Evolutionary conservation across 2,329 filamentous ascomycete genomes (phyloP).

Genomic region (Corinectria fuckeliana): DNA sequence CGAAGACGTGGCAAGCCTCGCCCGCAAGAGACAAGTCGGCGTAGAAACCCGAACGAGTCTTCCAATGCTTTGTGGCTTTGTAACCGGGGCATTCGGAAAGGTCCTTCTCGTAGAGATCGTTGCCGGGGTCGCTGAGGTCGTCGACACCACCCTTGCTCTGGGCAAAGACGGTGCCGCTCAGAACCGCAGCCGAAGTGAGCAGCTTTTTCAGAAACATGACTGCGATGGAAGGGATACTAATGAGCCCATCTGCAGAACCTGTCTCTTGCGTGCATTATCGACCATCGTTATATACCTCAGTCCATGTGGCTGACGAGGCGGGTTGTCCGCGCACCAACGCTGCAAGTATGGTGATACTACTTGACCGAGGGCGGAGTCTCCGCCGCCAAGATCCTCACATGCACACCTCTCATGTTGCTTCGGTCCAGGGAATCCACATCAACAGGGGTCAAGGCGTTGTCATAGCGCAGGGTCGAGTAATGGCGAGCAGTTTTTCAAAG

Average conservation of each 20-base stretch:
- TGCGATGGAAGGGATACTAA: not conserved
- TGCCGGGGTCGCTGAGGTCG: slow-evolving; percentile 23
- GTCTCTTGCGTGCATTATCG: not conserved
- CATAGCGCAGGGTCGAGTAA: too few species aligned
- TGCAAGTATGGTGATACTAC: not conserved
- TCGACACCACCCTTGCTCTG: slow-evolving; percentile 31
- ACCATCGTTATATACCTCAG: slow-evolving; percentile 14
- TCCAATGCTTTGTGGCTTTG: slow-evolving; percentile 64
- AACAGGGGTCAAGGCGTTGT: too few species aligned
- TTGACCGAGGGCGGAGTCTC: slow-evolving; percentile 13
- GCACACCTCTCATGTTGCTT: not conserved
- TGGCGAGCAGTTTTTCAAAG: too few species aligned
- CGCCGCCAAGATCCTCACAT: not conserved
- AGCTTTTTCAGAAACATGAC: slow-evolving; percentile 29
- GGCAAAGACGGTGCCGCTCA: slow-evolving; percentile 22
- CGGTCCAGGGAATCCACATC: not conserved
- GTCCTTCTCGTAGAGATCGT: slow-evolving; percentile 30
- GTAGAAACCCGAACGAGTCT: slow-evolving; percentile 62
- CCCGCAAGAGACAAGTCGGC: slow-evolving; percentile 76
- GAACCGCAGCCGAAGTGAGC: slow-evolving; percentile 18
- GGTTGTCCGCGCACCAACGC: not conserved
- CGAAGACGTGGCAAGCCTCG: slow-evolving; percentile 76
- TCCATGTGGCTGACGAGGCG: not conserved
- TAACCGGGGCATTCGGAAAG: slow-evolving; percentile 68
- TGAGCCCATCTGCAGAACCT: not conserved